A percentile compares a stretch with the other conserved stretches of the same genome.
phyloP scores from a whole-genome alignment of 148 eudicot genomes.

The Dianthus caryophyllus region DNA sequence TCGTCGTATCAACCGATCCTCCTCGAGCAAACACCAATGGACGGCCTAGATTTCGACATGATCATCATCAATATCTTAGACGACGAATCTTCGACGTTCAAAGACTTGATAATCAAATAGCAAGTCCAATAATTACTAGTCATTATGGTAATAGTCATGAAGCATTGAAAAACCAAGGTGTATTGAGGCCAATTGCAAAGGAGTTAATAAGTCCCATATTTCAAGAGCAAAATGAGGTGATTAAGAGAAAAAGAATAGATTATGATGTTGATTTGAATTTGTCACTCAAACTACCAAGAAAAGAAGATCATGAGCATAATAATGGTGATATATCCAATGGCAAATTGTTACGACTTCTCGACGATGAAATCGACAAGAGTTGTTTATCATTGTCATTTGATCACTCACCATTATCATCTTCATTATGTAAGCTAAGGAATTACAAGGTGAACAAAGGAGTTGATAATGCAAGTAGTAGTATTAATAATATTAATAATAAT shows the following conservation, averaged over 20 bases:
- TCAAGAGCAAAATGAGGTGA: neutral
- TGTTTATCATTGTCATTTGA: constrained; percentile 35
- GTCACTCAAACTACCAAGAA: constrained; percentile 35
- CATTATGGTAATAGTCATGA: neutral
- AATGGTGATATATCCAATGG: neutral
- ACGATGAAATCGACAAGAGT: constrained; percentile 23
- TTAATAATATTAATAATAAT: constrained; percentile 1
- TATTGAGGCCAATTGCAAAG: constrained; percentile 1
- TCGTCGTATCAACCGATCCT: constrained; percentile 9
- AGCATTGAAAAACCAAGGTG: constrained; percentile 6
- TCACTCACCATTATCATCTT: constrained; percentile 25
- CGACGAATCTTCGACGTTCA: constrained; percentile 12
- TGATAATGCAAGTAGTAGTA: constrained; percentile 7
- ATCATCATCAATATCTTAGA: neutral
- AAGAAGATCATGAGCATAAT: neutral
- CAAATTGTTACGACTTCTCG: constrained; percentile 20
- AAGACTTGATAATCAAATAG: constrained; percentile 8
- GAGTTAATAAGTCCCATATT: neutral
- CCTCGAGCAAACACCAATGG: constrained; percentile 14
- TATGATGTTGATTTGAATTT: constrained; percentile 37
- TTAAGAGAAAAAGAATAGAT: constrained; percentile 43
- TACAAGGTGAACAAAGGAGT: constrained; percentile 27
- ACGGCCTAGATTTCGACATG: constrained; percentile 24
- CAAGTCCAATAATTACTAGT: neutral
- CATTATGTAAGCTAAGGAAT: constrained; percentile 30